Evolutionary conservation across 2,329 filamentous ascomycete genomes (phyloP).

Genomic region (Colletotrichum navitas): DNA sequence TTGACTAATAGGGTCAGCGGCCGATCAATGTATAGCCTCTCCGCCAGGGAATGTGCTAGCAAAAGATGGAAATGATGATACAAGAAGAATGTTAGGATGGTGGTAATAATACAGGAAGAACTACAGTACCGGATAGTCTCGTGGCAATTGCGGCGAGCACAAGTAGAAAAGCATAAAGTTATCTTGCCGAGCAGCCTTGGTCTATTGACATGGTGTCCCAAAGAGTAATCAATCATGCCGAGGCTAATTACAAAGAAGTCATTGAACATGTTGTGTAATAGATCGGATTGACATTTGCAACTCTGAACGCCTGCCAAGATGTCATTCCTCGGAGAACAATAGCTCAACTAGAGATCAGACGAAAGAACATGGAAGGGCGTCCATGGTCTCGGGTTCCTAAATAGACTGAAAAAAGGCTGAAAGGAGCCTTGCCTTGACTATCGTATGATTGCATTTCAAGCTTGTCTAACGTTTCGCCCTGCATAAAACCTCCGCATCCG

Average conservation of each 20-base stretch:
- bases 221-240: neutral
- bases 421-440: neutral
- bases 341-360: neutral
- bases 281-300: no score
- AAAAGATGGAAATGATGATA: neutral
- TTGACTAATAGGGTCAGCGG: neutral
- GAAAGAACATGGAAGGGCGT: neutral
- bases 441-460: neutral
- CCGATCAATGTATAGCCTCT: neutral
- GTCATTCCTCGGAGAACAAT: neutral
- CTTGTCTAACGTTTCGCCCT: no score
- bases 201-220: neutral
- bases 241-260: neutral
- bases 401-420: neutral
- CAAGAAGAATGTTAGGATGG: no score
- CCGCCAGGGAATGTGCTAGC: no score
- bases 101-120: neutral
- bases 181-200: neutral
- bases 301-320: no score
- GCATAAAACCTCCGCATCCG: neutral
- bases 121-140: neutral
- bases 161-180: neutral
- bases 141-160: neutral
- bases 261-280: neutral
- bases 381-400: neutral